Conservation (phyloP, 2,329 filamentous ascomycete species). For the Ophiostoma quercus region DNA sequence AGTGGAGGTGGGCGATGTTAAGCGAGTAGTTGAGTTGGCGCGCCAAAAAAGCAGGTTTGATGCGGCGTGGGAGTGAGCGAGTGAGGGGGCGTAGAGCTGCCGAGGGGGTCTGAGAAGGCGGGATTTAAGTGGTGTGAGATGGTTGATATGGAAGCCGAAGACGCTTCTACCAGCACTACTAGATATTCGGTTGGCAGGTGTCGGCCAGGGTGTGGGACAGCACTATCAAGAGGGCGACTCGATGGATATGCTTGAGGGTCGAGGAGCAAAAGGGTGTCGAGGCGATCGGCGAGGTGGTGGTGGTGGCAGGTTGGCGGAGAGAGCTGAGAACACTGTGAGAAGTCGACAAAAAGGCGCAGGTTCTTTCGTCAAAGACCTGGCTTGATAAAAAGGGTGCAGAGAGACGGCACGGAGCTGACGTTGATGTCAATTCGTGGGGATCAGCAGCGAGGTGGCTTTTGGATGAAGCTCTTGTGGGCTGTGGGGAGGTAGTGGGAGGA, state of each 20-base stretch:
- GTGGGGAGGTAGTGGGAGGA: constrained; percentile 3
- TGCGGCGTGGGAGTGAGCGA: not conserved
- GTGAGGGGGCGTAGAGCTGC: not conserved
- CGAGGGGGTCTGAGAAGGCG: constrained; percentile 3
- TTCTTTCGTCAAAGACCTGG: not conserved
- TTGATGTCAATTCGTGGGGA: not conserved
- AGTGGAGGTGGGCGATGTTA: not conserved
- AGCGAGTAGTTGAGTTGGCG: not conserved
- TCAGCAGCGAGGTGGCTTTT: not conserved
- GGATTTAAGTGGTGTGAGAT: not conserved
- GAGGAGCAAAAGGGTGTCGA: constrained; percentile 4
- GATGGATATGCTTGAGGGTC: not conserved
- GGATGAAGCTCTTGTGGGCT: constrained; percentile 4
- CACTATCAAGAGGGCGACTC: not conserved
- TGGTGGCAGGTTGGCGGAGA: not conserved
- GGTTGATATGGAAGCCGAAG: not conserved
- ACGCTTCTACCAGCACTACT: not conserved
- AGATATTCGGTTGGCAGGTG: not conserved
- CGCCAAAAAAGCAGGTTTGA: not conserved
- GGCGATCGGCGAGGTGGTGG: not conserved
- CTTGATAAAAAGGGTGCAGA: not conserved
- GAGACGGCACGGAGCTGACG: not conserved
- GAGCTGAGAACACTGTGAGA: not conserved
- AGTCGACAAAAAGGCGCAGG: not conserved
- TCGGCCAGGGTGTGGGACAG: not conserved